Evolutionary conservation across 345 rosid genomes (phyloP).

Genomic region (Turritis glabra): DNA sequence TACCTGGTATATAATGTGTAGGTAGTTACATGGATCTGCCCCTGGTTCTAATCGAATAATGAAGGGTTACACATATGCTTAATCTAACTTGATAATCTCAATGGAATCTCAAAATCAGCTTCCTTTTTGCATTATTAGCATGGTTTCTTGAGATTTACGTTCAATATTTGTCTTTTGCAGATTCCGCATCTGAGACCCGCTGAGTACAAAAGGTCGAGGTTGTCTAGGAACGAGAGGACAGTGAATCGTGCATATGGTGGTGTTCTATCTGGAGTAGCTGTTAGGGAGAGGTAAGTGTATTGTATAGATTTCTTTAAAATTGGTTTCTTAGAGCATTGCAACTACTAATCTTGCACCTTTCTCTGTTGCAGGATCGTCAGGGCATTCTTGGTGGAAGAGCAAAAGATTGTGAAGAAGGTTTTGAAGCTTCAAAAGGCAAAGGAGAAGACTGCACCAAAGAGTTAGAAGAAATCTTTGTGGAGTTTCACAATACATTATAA

Average conservation of each 20-base stretch:
- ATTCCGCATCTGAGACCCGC: conserved; percentile 87
- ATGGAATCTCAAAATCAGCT: background rate
- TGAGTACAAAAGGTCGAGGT: conserved; percentile 76
- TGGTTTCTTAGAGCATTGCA: background rate
- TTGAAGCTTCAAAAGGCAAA: conserved; percentile 62
- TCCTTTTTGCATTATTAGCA: background rate
- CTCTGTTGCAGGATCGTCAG: conserved; percentile 52
- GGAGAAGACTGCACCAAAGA: conserved; percentile 57
- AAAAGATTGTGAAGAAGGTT: conserved; percentile 75
- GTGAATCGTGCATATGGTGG: conserved; percentile 90
- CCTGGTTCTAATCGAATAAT: background rate
- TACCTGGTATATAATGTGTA: background rate
- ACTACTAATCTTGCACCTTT: background rate
- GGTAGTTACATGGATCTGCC: background rate
- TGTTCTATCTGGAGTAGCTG: conserved; percentile 76
- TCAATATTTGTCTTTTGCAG: conserved; percentile 31
- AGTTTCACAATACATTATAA: conserved; percentile 4
- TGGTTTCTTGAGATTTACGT: background rate
- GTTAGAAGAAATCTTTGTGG: conserved; percentile 12
- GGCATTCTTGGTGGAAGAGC: conserved; percentile 74
- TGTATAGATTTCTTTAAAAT: background rate
- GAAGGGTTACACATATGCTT: background rate
- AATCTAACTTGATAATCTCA: background rate
- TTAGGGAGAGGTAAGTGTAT: conserved; percentile 60
- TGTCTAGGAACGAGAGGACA: conserved; percentile 72